These are phyloP conservation scores for Echinosophora koreensis DNA, from an alignment of 306 rosid species.

Conservation along the genomic window DNA sequence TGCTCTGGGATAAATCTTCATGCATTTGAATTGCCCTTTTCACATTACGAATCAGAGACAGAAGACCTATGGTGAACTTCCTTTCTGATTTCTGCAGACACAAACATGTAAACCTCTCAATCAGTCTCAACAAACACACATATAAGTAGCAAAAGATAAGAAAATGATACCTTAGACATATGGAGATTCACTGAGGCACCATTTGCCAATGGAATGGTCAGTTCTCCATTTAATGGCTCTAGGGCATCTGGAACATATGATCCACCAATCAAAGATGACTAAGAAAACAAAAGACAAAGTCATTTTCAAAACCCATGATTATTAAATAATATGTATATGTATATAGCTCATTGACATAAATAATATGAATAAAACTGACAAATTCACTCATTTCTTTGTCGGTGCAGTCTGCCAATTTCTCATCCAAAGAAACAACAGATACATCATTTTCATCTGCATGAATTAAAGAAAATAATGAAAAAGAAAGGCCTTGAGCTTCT, in stretches of 20 bases:
- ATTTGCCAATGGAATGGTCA: slow-evolving; percentile 69
- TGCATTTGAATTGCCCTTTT: slow-evolving; percentile 77
- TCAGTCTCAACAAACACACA: slow-evolving; percentile 40
- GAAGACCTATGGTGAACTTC: slow-evolving; percentile 59
- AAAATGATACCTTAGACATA: slow-evolving; percentile 72
- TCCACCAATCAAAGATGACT: slow-evolving; percentile 94
- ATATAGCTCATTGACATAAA: slow-evolving; percentile 28
- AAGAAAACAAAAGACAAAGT: slow-evolving; percentile 34
- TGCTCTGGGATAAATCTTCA: slow-evolving; percentile 61
- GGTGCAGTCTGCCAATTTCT: slow-evolving; percentile 57
- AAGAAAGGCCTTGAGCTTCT: slow-evolving; percentile 23
- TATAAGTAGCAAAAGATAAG: slow-evolving; percentile 28
- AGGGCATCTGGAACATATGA: slow-evolving; percentile 66
- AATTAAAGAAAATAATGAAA: slow-evolving; percentile 16
- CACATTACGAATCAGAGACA: slow-evolving; percentile 65
- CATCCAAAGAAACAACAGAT: slow-evolving; percentile 78
- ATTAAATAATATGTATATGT: slow-evolving; percentile 28
- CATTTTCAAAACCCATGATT: slow-evolving; percentile 28
- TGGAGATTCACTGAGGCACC: slow-evolving; percentile 66
- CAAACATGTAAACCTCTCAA: slow-evolving; percentile 35
- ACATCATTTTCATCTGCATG: slow-evolving; percentile 77
- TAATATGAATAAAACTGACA: slow-evolving; percentile 64
- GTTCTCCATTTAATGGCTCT: slow-evolving; percentile 75
- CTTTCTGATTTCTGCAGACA: slow-evolving; percentile 74
- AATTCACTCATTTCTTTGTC: slow-evolving; percentile 69